Conservation (phyloP, 2,329 filamentous ascomycete genomes). For the Nothomitra cinnamomea region DNA sequence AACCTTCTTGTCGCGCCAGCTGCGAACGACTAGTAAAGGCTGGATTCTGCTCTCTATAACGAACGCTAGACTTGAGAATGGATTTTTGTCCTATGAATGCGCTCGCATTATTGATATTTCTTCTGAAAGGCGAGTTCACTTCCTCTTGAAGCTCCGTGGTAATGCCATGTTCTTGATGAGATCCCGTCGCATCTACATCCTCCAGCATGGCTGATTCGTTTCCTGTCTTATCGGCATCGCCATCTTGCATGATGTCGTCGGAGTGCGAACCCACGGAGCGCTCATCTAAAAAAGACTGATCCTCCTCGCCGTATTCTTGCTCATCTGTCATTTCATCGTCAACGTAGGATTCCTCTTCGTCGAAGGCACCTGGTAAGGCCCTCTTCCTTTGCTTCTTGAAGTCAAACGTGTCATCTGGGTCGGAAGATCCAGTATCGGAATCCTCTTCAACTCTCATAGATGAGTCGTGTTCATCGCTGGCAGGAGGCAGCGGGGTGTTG, state of each 20-base stretch:
- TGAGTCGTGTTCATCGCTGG: conserved; percentile 12
- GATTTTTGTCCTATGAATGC: conserved; percentile 26
- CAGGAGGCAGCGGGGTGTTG: conserved; percentile 8
- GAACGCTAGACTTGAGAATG: conserved; percentile 26
- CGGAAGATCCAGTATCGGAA: conserved; percentile 24
- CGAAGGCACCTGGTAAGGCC: conserved; percentile 66
- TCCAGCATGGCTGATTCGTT: conserved; percentile 61
- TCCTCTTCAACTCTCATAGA: conserved; percentile 14
- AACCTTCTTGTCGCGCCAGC: conserved; percentile 7
- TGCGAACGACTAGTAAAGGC: conserved; percentile 14
- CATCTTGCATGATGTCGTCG: conserved; percentile 35
- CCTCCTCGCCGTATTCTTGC: conserved; percentile 26
- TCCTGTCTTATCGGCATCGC: conserved; percentile 50
- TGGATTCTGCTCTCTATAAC: conserved; percentile 6
- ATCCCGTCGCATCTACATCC: conserved; percentile 60
- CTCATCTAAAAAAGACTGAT: conserved; percentile 81
- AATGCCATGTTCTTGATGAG: conserved; percentile 54
- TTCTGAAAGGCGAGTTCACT: background rate
- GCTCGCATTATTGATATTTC: background rate
- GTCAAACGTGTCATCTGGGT: conserved; percentile 36
- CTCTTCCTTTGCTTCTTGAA: conserved; percentile 30
- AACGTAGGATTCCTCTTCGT: conserved; percentile 37
- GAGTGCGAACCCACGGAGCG: conserved; percentile 70
- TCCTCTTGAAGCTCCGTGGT: conserved; percentile 46
- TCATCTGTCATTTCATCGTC: conserved; percentile 36